Evolutionary conservation across 2,329 filamentous ascomycete genomes (phyloP).

Genomic region (Aureobasidium melanogenum): DNA sequence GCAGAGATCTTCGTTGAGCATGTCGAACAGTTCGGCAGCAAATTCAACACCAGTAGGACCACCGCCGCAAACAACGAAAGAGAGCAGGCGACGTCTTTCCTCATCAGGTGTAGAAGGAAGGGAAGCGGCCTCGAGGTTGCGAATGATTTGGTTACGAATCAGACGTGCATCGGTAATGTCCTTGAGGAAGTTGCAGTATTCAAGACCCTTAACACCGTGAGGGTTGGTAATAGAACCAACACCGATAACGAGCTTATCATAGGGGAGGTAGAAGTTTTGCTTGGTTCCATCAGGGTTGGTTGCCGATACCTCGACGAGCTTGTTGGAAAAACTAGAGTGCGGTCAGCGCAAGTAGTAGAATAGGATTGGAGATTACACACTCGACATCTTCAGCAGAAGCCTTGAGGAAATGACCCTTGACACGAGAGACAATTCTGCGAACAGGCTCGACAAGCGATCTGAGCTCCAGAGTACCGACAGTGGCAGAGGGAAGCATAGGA

Average conservation of each 20-base stretch:
- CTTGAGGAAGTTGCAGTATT: slow-evolving; percentile 91
- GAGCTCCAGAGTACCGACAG: slow-evolving; percentile 87
- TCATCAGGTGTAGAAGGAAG: slow-evolving; percentile 86
- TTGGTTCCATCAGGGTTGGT: slow-evolving; percentile 61
- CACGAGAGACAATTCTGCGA: slow-evolving; percentile 66
- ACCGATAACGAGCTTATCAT: slow-evolving; percentile 90
- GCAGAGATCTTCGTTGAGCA: slow-evolving; percentile 88
- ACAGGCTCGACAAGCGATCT: slow-evolving; percentile 90
- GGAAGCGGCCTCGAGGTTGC: slow-evolving; percentile 83
- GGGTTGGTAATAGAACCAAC: slow-evolving; percentile 90
- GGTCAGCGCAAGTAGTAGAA: neutral
- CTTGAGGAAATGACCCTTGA: slow-evolving; percentile 83
- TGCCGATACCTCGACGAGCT: slow-evolving; percentile 80
- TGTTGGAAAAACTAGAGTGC: slow-evolving; percentile 58
- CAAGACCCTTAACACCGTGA: slow-evolving; percentile 89
- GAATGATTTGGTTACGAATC: slow-evolving; percentile 81
- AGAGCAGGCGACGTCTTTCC: slow-evolving; percentile 77
- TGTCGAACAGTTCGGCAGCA: slow-evolving; percentile 89
- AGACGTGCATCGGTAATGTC: slow-evolving; percentile 84
- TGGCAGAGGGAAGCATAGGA: slow-evolving; percentile 93
- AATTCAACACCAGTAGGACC: slow-evolving; percentile 97
- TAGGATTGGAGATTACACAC: neutral
- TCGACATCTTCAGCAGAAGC: slow-evolving; percentile 82
- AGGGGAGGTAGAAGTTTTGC: slow-evolving; percentile 82
- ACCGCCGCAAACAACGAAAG: slow-evolving; percentile 92